Conservation (phyloP, 108 stramenopile genomes). For the Pseudonitzschia pungens region DNA sequence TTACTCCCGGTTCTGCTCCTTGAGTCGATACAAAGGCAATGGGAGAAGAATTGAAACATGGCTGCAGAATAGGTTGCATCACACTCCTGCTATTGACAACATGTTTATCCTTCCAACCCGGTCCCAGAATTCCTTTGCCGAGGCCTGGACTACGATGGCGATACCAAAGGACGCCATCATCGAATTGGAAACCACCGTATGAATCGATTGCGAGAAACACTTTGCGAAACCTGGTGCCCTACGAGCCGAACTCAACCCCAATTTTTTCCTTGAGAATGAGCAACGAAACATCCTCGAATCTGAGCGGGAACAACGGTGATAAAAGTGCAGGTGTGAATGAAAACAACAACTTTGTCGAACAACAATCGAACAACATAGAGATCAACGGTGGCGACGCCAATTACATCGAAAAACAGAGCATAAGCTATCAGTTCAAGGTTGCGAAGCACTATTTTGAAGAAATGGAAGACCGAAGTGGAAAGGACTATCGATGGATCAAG, state of each 20-base stretch:
- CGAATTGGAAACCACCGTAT: slow-evolving; percentile 1
- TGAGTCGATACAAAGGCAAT: background rate
- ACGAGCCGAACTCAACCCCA: background rate
- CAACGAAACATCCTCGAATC: background rate
- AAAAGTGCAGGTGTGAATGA: background rate
- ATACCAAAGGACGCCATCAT: background rate
- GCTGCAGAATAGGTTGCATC: slow-evolving; percentile 12
- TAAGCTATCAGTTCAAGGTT: slow-evolving; percentile 5
- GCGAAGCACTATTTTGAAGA: slow-evolving; percentile 31
- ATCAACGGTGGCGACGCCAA: background rate
- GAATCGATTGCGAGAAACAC: background rate
- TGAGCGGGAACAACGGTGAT: background rate
- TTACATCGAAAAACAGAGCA: background rate
- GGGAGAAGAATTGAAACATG: slow-evolving; percentile 8
- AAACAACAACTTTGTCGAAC: background rate
- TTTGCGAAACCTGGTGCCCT: background rate
- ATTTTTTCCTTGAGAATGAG: background rate
- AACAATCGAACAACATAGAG: background rate
- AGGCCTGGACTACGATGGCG: slow-evolving; percentile 1
- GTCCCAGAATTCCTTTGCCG: slow-evolving; percentile 8
- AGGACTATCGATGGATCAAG: slow-evolving; percentile 36
- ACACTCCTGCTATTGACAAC: background rate
- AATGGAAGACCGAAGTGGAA: slow-evolving; percentile 29
- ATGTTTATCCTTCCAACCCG: slow-evolving; percentile 4
- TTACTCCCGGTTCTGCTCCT: background rate